Evolutionary conservation across 805 yeast genomes (phyloP), one percentile per base, ranked within the genome.

Genomic region (Pichia paraexigua): DNA sequence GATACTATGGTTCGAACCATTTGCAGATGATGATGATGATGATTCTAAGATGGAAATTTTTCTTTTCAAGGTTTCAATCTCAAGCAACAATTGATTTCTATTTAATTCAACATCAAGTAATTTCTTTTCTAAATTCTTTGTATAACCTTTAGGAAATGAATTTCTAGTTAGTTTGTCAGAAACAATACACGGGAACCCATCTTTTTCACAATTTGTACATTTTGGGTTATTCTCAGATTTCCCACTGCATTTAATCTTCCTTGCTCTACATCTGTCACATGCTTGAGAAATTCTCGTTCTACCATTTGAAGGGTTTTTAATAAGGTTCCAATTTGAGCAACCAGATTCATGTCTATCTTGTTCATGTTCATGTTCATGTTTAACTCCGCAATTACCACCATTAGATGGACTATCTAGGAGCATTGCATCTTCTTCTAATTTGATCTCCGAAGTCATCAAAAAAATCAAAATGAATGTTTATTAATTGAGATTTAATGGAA

Each of bases 141-240:
- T 86, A 61, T 86, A 86, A 0, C 94, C 92, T 59, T 83, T 82
- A 3, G 94, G 92, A 55, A 85, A 84, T 1, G 91, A 87, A 53
- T 89, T 72, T 65, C 95, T 73, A 0, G 90, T 80, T 27, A 86
- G 66, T 61, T 83, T 84, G 66, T 85, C 92, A 50, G 85, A 78
- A 4, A 85, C 85, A 41, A 80, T 76, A 64, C 95, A 86, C 44
- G 76, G 80, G 59, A 82, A 82, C 0, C 83, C 84, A 43, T 82
- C 79, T 55, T 77, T 77, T 37, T 70, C 67, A 62, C 94, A 86
- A 60, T 83, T 83, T 39, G 80, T 72, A 63, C 95, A 86, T 44
- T 71, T 65, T 11, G 90, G 90, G 30, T 57, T 59, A 20, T 54
- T 55, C 42, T 63, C 68, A 2, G 78, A 73, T 53, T 75, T 72